Percentiles rank a stretch among this genome's conserved stretches.
Conservation (phyloP, 164 flowering plant species). For the Warburgia ugandensis region DNA sequence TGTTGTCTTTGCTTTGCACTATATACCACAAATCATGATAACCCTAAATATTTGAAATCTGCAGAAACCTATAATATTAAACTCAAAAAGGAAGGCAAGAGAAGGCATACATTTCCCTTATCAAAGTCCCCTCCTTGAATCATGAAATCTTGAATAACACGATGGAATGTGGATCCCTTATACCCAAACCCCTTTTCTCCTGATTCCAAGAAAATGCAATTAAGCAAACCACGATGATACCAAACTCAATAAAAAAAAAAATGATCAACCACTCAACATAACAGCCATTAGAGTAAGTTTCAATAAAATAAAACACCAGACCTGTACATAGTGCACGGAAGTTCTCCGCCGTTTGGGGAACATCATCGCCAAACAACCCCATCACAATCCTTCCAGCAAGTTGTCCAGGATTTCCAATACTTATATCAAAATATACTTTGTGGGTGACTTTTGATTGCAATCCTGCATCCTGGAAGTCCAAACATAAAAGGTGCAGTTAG, state of each 20-base stretch:
- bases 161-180: slow-evolving; percentile 82
- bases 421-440: slow-evolving; percentile 80
- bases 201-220: slow-evolving; percentile 19
- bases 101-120: slow-evolving; percentile 27
- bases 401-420: slow-evolving; percentile 91
- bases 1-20: too few species aligned
- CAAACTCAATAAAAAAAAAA: too few species aligned
- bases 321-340: slow-evolving; percentile 98
- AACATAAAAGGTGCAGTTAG: neutral
- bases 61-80: neutral
- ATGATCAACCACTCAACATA: neutral
- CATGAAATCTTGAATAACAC: slow-evolving; percentile 97
- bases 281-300: neutral
- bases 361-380: slow-evolving; percentile 91
- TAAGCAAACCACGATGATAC: too few species aligned
- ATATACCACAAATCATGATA: too few species aligned
- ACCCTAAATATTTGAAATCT: too few species aligned
- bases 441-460: slow-evolving; percentile 74
- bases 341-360: slow-evolving; percentile 90
- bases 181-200: slow-evolving; percentile 97
- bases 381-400: slow-evolving; percentile 80
- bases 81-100: neutral
- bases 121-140: slow-evolving; percentile 45
- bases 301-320: slow-evolving; percentile 10
- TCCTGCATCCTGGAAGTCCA: slow-evolving; percentile 38